These are phyloP conservation scores for Uronychia binucleata DNA, from an alignment of 73 alveolate genomes.

Conservation along the genomic window DNA sequence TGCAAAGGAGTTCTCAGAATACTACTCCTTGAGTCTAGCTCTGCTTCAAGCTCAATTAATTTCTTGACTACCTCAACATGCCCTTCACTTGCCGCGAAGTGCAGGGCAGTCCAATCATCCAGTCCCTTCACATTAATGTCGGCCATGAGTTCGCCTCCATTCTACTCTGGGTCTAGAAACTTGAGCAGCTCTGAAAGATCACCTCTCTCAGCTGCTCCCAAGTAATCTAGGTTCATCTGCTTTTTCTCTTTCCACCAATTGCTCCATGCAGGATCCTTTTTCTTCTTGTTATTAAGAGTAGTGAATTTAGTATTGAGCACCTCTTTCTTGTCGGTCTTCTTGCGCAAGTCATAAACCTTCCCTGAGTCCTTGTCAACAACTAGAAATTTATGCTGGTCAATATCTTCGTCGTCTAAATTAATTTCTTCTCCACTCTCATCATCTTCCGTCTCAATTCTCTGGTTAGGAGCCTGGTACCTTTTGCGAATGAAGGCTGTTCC, in stretches of 20 bases:
- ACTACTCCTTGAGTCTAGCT: constrained; percentile 25
- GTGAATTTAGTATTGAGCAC: too few species aligned
- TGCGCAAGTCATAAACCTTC: constrained; percentile 32
- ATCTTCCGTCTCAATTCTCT: background rate
- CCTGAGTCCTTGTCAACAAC: constrained; percentile 41
- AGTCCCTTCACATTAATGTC: constrained; percentile 61
- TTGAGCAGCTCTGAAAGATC: constrained; percentile 16
- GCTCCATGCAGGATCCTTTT: constrained; percentile 16
- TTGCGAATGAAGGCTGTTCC: too few species aligned
- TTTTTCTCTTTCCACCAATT: constrained; percentile 59
- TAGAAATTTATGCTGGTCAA: background rate
- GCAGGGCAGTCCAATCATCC: constrained; percentile 82
- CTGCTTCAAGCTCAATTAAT: constrained; percentile 30
- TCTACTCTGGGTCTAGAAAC: constrained; percentile 13
- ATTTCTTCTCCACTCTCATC: background rate
- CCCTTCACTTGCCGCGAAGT: constrained; percentile 70
- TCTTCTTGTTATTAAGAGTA: background rate
- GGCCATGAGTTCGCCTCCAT: constrained; percentile 22
- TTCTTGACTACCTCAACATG: constrained; percentile 24
- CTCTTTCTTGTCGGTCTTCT: background rate
- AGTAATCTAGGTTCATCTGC: constrained; percentile 1
- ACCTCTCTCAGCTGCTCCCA: constrained; percentile 48
- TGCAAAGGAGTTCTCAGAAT: constrained; percentile 85
- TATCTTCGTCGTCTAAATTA: background rate
- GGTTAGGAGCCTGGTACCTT: too few species aligned